Conservation (phyloP, 768 basidiomycete genomes). For the Tricholoma saponaceum region DNA sequence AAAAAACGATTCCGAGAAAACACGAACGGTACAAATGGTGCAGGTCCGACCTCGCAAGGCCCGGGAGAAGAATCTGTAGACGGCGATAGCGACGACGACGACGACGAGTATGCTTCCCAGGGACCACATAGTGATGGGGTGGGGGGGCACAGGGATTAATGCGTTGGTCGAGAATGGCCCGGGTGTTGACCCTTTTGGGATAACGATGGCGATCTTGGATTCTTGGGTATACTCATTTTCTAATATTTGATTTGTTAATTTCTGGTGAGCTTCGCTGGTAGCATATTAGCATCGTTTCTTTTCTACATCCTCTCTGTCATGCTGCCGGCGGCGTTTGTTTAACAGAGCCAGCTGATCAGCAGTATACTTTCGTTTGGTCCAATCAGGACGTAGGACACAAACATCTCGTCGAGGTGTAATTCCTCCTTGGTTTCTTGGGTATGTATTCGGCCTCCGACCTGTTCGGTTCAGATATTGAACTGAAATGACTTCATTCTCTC, state of each 20-base stretch:
- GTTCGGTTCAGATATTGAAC: neutral
- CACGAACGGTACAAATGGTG: slow-evolving; percentile 25
- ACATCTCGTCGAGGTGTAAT: neutral
- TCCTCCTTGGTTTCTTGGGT: neutral
- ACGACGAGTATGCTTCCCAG: slow-evolving; percentile 16
- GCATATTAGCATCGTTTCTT: neutral
- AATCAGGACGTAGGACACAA: neutral
- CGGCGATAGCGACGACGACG: slow-evolving; percentile 15
- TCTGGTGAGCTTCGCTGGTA: slow-evolving; percentile 3
- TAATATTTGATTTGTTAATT: slow-evolving; percentile 4
- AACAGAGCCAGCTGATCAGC: neutral
- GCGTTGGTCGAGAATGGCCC: neutral
- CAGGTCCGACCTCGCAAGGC: neutral
- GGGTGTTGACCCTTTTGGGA: neutral
- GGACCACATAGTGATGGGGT: slow-evolving; percentile 13
- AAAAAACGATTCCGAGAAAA: slow-evolving; percentile 21
- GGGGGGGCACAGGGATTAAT: slow-evolving; percentile 7
- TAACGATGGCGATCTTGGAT: neutral
- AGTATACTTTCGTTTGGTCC: neutral
- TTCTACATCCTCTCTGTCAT: neutral
- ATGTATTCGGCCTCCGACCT: neutral
- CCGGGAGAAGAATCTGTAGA: slow-evolving; percentile 8
- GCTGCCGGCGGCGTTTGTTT: neutral
- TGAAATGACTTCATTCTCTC: neutral
- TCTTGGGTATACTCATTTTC: slow-evolving; percentile 1